A percentile compares a stretch with the other conserved stretches of the same genome.
These are phyloP conservation scores for Peniophora sp. DNA, from an alignment of 1,284 basidiomycete species.

Conservation along the genomic window DNA sequence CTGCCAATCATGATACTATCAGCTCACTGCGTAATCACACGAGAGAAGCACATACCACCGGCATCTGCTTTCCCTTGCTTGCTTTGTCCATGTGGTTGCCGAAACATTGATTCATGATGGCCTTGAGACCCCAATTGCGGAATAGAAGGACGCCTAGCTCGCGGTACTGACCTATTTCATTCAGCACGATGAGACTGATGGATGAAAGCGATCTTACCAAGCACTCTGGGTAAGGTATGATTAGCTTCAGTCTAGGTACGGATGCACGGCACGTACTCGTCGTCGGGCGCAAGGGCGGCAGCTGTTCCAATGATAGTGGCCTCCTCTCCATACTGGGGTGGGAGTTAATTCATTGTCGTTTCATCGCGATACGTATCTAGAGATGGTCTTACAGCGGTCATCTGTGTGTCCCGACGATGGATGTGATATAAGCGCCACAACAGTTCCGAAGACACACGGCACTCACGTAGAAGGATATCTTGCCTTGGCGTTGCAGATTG, in stretches of 20 bases:
- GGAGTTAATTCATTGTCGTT: constrained; percentile 8
- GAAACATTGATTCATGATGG: constrained; percentile 84
- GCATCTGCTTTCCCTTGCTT: constrained; percentile 87
- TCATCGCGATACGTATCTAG: background rate
- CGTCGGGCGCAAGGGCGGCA: constrained; percentile 73
- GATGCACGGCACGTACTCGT: constrained; percentile 60
- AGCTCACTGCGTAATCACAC: background rate
- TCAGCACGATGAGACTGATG: background rate
- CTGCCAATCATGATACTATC: constrained; percentile 26
- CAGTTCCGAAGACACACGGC: background rate
- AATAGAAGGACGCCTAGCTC: constrained; percentile 89
- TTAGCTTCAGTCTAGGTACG: constrained; percentile 4
- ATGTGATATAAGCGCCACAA: constrained; percentile 2
- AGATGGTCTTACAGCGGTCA: constrained; percentile 61
- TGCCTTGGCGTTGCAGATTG: constrained; percentile 89
- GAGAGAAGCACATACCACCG: constrained; percentile 45
- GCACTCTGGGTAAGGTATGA: constrained; percentile 33
- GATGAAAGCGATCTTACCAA: constrained; percentile 31
- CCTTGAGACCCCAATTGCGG: constrained; percentile 71
- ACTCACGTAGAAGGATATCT: constrained; percentile 89
- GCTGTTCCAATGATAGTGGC: constrained; percentile 88
- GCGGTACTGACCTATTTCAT: constrained; percentile 65
- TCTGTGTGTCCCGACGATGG: constrained; percentile 33
- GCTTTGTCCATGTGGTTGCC: constrained; percentile 77
- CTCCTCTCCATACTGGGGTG: constrained; percentile 77